Percentiles rank a stretch among this genome's conserved stretches.
Evolutionary conservation across 2,329 filamentous ascomycete genomes (phyloP).

Genomic region (Cladophialophora psammophila): DNA sequence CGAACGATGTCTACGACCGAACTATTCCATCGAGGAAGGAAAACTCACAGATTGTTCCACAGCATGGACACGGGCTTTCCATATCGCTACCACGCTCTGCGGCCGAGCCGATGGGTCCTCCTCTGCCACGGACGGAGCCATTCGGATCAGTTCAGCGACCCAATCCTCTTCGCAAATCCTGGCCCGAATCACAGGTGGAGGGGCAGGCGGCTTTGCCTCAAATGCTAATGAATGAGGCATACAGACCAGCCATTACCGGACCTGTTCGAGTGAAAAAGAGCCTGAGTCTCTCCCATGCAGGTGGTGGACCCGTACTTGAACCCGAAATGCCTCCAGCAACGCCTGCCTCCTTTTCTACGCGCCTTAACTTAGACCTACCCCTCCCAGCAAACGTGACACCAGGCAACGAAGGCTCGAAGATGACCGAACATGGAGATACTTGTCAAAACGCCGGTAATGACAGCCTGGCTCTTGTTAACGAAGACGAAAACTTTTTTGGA

Average conservation of each 20-base stretch:
- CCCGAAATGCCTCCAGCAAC: conserved; percentile 22
- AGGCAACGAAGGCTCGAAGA: conserved; percentile 2
- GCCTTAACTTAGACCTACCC: conserved; percentile 16
- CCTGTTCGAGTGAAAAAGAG: conserved; percentile 30
- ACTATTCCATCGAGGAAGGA: not conserved
- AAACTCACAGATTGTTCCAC: not conserved
- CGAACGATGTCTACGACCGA: not conserved
- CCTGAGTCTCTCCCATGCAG: not conserved
- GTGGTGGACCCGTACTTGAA: not conserved
- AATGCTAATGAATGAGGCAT: not conserved
- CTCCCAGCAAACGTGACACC: not conserved
- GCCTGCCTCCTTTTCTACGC: conserved; percentile 30
- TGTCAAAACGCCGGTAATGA: conserved; percentile 14
- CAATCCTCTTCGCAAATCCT: conserved; percentile 11
- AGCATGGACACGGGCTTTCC: not conserved
- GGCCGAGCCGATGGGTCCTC: conserved; percentile 16
- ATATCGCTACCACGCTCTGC: not conserved
- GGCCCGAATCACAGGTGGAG: not conserved
- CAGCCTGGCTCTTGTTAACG: conserved; percentile 28
- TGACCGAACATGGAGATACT: not conserved
- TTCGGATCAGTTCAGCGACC: not conserved
- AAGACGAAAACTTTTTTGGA: conserved; percentile 17
- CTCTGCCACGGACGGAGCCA: not conserved
- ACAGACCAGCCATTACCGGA: not conserved
- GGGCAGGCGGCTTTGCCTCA: not conserved